Evolutionary conservation across 306 rosid species (phyloP).

Genomic region (Comarum palustre): DNA sequence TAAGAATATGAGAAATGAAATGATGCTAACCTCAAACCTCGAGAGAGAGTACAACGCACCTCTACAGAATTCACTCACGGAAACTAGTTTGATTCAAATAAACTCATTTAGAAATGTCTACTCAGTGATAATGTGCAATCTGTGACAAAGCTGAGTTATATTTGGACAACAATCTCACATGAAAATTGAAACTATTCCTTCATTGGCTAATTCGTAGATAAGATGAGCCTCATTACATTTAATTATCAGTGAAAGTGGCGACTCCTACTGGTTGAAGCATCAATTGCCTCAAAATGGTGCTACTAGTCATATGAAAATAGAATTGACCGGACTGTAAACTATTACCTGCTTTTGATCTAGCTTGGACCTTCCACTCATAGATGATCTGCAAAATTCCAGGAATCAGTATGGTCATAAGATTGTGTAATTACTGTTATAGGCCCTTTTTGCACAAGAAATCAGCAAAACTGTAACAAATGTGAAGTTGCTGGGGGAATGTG

Average conservation of each 20-base stretch:
- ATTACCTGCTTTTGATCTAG: constrained; percentile 70
- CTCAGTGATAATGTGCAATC: background rate
- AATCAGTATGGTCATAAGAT: background rate
- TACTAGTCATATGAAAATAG: background rate
- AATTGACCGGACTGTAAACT: background rate
- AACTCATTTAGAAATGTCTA: background rate
- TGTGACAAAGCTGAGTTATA: background rate
- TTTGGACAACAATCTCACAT: background rate
- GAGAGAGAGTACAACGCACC: too few species aligned
- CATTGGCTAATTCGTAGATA: background rate
- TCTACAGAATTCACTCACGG: background rate
- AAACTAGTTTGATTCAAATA: background rate
- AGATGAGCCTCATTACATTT: background rate
- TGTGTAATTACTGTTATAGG: background rate
- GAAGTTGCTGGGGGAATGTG: constrained; percentile 1
- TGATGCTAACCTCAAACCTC: too few species aligned
- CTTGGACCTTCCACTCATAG: constrained; percentile 86
- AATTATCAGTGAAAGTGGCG: background rate
- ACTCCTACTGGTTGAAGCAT: background rate
- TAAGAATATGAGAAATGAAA: too few species aligned
- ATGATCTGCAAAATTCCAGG: constrained; percentile 60
- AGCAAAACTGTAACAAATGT: background rate
- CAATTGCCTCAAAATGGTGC: background rate
- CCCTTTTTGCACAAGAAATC: background rate
- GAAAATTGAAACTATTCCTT: background rate